Base-by-base conservation (phyloP, 345 rosid genomes). In the Acer yangbiense region DNA sequence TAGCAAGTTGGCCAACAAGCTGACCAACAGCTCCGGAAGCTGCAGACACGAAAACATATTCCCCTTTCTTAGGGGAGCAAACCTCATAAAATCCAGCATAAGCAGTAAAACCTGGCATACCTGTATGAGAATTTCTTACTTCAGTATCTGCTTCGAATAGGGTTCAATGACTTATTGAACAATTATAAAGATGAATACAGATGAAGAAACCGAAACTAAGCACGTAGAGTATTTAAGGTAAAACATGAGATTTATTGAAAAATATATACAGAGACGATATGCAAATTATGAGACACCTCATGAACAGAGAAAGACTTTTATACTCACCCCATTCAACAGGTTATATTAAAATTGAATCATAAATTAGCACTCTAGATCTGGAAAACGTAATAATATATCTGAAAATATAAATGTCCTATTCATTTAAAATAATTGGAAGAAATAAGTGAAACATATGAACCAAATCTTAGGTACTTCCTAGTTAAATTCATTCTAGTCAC, bases 11-110 rank as follows among this genome's bases (percentile, higher is more conserved):
- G 27, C 96, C 96, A 70, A 90, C 94, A 82, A 91, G 92, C 75
- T 91, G 95, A 25, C 95, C 95, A 9, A 89, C 93, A 1, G 95
- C 95, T 62, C 95, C 94, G 1, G 94, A 86, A 73, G 92, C 92
- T 0, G 94, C 94, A 76, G 94, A 92, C 46, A 92, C 90, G 69
- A 90, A 90, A 70, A 92, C 88, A 48, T 63, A 76, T 0, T 92
- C 94, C 27, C 89, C 94, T 74, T 82, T 78, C 75, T 81, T 85
- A 2, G 97, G 97, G 77, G 87, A 79, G 25, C 91, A 92, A 29
- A 90, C 84, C 83, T 92, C 92, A 17, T 84, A 71, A 67, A 92
- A 87, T 76, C 97, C 94, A 58, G 79, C 91, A 74, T 89, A 90
- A 60, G 97, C 97, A 44, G 97, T 92, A 77, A 92, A 82, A 23